phyloP scores from a whole-genome alignment of 192 early-diverging fungal genomes.

The Linderina pennispora region DNA sequence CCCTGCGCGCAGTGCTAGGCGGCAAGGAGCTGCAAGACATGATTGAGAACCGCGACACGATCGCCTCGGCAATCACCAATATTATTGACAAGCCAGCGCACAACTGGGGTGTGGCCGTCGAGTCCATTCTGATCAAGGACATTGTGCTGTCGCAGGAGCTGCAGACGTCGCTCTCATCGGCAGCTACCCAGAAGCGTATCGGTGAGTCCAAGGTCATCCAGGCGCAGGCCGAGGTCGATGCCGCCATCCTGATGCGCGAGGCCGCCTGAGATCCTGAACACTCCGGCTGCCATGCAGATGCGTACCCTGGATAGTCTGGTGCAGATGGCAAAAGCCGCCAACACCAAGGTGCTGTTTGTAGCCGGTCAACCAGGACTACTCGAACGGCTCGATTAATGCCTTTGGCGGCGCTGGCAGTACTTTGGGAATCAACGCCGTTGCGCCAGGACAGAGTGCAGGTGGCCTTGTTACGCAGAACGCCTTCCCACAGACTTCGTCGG shows the following conservation, averaged over 20 bases:
- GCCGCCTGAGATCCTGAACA: constrained; percentile 89
- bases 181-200: constrained; percentile 84
- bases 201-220: constrained; percentile 90
- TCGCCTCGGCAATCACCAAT: constrained; percentile 78
- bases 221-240: constrained; percentile 78
- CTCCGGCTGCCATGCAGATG: constrained; percentile 80
- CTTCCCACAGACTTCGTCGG: neutral
- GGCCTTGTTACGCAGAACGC: neutral
- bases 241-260: constrained; percentile 87
- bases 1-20: constrained; percentile 78
- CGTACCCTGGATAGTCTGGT: constrained; percentile 83
- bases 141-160: constrained; percentile 67
- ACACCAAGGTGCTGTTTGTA: constrained; percentile 72
- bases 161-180: constrained; percentile 77
- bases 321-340: constrained; percentile 64
- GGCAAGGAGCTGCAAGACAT: constrained; percentile 77
- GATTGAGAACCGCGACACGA: constrained; percentile 84
- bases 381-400: constrained; percentile 38
- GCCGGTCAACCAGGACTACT: constrained; percentile 50
- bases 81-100: constrained; percentile 76
- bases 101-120: constrained; percentile 75
- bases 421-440: constrained; percentile 15
- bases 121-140: constrained; percentile 85
- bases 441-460: no score
- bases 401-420: constrained; percentile 43